Conservation (phyloP, 208 protist genomes). For the Trypanosoma cruzi region DNA sequence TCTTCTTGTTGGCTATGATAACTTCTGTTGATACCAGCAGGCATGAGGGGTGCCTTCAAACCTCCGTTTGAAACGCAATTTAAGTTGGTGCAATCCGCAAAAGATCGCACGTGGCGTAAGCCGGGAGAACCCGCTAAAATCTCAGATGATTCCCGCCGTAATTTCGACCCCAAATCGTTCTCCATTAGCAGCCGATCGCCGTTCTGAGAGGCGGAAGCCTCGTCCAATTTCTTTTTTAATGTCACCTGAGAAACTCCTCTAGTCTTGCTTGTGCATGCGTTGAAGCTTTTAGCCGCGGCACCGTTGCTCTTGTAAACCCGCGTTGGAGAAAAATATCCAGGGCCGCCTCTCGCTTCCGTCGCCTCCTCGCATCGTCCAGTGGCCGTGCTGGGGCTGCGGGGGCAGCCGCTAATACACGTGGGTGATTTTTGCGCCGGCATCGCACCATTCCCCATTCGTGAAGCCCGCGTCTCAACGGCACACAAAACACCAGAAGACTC, state of each 20-base stretch:
- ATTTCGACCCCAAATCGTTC: background rate
- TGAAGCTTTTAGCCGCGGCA: background rate
- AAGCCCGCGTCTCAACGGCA: background rate
- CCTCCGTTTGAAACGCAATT: background rate
- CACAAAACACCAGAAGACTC: background rate
- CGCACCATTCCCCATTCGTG: background rate
- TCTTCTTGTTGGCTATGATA: background rate
- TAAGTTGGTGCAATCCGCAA: constrained; percentile 18
- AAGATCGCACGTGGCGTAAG: background rate
- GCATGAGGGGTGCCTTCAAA: background rate
- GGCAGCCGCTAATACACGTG: background rate
- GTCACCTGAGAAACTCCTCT: background rate
- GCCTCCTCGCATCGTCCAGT: constrained; percentile 14
- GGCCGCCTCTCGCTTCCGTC: constrained; percentile 2
- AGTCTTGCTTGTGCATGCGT: background rate
- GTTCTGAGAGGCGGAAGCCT: background rate
- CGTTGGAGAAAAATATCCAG: constrained; percentile 14
- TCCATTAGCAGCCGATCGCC: background rate
- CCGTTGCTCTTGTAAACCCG: background rate
- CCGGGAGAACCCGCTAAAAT: background rate
- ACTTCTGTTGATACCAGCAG: constrained; percentile 16
- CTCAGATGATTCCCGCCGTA: background rate
- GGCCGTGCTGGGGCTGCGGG: constrained; percentile 12
- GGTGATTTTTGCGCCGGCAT: background rate
- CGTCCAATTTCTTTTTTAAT: constrained; percentile 1